These are phyloP conservation scores for Trapa incisa DNA, from an alignment of 345 rosid species.

Conservation along the genomic window DNA sequence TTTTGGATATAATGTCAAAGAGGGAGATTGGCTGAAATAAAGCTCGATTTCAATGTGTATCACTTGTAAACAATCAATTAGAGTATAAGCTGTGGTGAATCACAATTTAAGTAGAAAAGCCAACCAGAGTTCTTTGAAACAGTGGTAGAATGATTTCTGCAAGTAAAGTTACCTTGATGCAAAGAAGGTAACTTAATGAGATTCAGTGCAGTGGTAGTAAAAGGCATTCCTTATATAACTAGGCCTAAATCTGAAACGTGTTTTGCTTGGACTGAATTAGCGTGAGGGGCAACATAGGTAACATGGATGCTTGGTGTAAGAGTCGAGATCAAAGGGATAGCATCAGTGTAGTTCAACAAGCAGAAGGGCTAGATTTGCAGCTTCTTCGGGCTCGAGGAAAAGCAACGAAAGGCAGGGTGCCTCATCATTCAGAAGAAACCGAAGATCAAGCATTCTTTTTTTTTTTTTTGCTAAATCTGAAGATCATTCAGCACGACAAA, in stretches of 20 bases:
- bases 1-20: not conserved
- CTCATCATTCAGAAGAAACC: not conserved
- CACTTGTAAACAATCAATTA: not conserved
- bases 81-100: not conserved
- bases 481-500: too few species aligned
- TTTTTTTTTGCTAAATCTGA: too few species aligned
- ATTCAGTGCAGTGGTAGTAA: not conserved
- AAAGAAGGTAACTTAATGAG: not conserved
- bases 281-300: not conserved
- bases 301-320: not conserved
- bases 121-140: not conserved
- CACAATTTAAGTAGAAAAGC: not conserved
- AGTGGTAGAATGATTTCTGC: not conserved
- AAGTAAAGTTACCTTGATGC: not conserved
- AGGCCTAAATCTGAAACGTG: not conserved
- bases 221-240: not conserved
- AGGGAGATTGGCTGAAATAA: not conserved
- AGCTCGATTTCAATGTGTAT: not conserved
- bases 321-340: not conserved
- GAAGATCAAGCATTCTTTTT: not conserved
- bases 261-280: not conserved
- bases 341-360: not conserved
- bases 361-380: not conserved
- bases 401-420: not conserved
- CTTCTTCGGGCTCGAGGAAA: not conserved